These are phyloP conservation scores for Floccularia luteovirens DNA, from an alignment of 768 basidiomycete species.

Conservation along the genomic window DNA sequence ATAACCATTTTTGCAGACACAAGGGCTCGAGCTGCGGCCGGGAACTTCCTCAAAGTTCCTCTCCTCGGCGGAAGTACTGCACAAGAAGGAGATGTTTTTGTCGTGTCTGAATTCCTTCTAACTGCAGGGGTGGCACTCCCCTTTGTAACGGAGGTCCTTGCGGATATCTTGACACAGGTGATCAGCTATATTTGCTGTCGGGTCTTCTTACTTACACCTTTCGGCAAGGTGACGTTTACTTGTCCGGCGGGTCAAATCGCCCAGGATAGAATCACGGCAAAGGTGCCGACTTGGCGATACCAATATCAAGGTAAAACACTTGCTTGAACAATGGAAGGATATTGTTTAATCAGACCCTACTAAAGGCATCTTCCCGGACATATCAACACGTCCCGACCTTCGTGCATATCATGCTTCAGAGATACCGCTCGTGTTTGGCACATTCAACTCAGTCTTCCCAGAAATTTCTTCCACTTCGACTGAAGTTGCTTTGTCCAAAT, in stretches of 20 bases:
- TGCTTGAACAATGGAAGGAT: too few species aligned
- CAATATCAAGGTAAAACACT: slow-evolving; percentile 15
- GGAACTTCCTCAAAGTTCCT: slow-evolving; percentile 21
- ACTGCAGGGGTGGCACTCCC: slow-evolving; percentile 18
- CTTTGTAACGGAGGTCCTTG: slow-evolving; percentile 16
- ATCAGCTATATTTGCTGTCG: neutral
- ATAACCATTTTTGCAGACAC: slow-evolving; percentile 25
- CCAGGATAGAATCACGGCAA: slow-evolving; percentile 16
- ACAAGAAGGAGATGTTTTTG: slow-evolving; percentile 26
- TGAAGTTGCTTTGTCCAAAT: slow-evolving; percentile 21
- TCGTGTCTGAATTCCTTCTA: slow-evolving; percentile 17
- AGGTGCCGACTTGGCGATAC: slow-evolving; percentile 19
- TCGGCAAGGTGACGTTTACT: slow-evolving; percentile 16
- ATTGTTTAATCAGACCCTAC: neutral
- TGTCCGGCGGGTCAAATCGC: slow-evolving; percentile 21
- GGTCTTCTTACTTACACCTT: too few species aligned
- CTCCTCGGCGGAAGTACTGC: slow-evolving; percentile 20
- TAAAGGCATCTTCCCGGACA: slow-evolving; percentile 25
- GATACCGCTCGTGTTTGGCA: slow-evolving; percentile 31
- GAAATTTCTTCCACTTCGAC: slow-evolving; percentile 11
- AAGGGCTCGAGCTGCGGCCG: slow-evolving; percentile 13
- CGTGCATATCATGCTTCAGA: slow-evolving; percentile 30
- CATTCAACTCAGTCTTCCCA: slow-evolving; percentile 16
- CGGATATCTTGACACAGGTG: slow-evolving; percentile 22
- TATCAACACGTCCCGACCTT: slow-evolving; percentile 22